Evolutionary conservation across 495 filamentous ascomycete species (phyloP).

Genomic region (Baudoinia panamericana): DNA sequence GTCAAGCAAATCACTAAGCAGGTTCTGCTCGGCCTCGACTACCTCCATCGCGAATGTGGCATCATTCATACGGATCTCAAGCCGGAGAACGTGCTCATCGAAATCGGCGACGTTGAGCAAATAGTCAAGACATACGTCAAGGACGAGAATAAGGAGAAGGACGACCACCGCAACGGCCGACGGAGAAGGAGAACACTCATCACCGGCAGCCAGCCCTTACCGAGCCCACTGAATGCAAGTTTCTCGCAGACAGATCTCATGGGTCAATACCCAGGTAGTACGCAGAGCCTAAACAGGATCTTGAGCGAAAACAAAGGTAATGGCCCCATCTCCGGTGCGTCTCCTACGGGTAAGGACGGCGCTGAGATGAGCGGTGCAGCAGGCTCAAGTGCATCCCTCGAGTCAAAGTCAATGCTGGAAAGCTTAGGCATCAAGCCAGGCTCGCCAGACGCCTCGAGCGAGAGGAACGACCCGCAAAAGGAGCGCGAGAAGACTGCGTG

Average conservation of each 20-base stretch:
- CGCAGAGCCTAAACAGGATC: conserved; percentile 67
- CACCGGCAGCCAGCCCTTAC: conserved; percentile 91
- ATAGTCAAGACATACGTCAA: conserved; percentile 94
- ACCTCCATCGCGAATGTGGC: conserved; percentile 92
- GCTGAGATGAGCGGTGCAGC: conserved; percentile 38
- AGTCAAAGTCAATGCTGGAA: conserved; percentile 43
- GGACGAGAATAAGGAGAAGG: conserved; percentile 65
- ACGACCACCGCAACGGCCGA: conserved; percentile 89
- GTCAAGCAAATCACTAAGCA: conserved; percentile 99
- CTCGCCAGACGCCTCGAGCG: conserved; percentile 26
- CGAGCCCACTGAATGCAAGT: conserved; percentile 83
- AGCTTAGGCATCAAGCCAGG: conserved; percentile 39
- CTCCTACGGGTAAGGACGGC: conserved; percentile 20
- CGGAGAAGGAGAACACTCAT: conserved; percentile 84
- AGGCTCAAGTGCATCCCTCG: conserved; percentile 20
- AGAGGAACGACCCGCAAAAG: conserved; percentile 59
- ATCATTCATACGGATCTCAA: conserved; percentile 99
- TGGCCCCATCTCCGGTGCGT: conserved; percentile 23
- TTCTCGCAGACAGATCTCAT: conserved; percentile 64
- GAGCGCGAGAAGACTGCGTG: conserved; percentile 92
- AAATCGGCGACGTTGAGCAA: conserved; percentile 95
- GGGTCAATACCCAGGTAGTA: conserved; percentile 45
- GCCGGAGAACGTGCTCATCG: conserved; percentile 95
- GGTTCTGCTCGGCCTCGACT: conserved; percentile 87
- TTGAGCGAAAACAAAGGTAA: conserved; percentile 59